Conservation (phyloP, 768 basidiomycete species). For the Leucocoprinus birnbaumii region DNA sequence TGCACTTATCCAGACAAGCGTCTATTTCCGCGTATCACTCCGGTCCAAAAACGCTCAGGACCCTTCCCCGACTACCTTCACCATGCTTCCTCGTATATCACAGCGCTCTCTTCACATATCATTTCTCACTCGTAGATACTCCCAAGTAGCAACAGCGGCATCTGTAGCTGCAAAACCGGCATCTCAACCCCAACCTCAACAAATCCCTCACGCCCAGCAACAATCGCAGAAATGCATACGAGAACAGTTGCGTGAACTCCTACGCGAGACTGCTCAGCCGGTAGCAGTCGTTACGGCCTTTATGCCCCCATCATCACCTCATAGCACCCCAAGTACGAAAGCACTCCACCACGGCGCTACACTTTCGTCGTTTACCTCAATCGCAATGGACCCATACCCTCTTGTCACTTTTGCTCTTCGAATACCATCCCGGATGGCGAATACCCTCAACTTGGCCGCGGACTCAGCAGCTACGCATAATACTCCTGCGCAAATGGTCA, state of each 20-base stretch:
- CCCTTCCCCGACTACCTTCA: not conserved
- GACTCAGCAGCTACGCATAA: constrained; percentile 13
- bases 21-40: no score
- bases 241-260: constrained; percentile 46
- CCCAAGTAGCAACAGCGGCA: constrained; percentile 1
- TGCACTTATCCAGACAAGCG: no score
- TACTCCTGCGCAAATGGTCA: constrained; percentile 53
- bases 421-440: constrained; percentile 86
- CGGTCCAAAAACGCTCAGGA: no score
- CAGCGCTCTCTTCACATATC: no score
- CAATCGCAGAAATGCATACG: constrained; percentile 9
- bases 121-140: not conserved
- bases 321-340: not conserved
- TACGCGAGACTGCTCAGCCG: constrained; percentile 80
- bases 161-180: not conserved
- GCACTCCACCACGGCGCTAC: constrained; percentile 78
- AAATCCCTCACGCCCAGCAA: not conserved
- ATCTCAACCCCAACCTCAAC: not conserved
- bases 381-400: constrained; percentile 86
- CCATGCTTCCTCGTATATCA: not conserved
- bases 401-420: constrained; percentile 89
- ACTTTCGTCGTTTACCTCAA: constrained; percentile 88
- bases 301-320: constrained; percentile 36
- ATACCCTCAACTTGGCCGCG: constrained; percentile 37
- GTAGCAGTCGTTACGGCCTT: constrained; percentile 82